Base-by-base conservation (phyloP, 306 rosid genomes). In the Psophocarpus tetragonolobus region DNA sequence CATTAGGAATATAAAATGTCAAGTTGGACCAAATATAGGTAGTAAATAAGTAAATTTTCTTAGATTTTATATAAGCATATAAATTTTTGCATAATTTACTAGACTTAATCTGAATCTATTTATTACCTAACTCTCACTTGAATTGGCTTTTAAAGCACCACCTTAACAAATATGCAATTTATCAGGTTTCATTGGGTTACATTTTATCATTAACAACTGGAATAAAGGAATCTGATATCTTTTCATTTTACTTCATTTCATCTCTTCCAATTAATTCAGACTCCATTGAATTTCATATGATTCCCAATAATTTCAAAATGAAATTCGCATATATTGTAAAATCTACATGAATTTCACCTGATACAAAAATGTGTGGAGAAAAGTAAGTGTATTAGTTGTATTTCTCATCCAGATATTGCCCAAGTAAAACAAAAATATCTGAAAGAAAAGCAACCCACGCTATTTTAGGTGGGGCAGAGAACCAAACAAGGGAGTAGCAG, bases 381-480 rank as follows among this genome's bases (percentile, higher is more conserved):
- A 58, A 58, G 12, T 27, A 29, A 60, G 21, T 60, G 18, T 29
- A 27, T 29, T 13, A 23, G 8, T 27, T 17, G 8, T 6, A 27
- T 58, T 58, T 58, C 21, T 58, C 21, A 32, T 63, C 53, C 51
- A 39, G 33, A 5, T 11, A 24, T 56, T 35, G 48, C 48, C 45
- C 0, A 39, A 51, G 68, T 41, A 38, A 38, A 53, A 39, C 81
- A 51, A 64, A 50, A 30, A 13, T 26, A 61, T 51, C 58, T 48
- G 76, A 63, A 14, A 68, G 58, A 60, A 81, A 12, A 75, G 32
- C 75, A 67, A 63, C 45, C 64, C 24, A 6, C 65, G 35, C 56
- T 32, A 27, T 51, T 56, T 65, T 53, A 50, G 36, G 56, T 33
- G 44, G 65, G 65, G 68, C 39, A 32, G 44, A 71, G 65, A 80